Base-by-base conservation (phyloP, 495 filamentous ascomycete genomes). In the Usnea hakonensis region DNA sequence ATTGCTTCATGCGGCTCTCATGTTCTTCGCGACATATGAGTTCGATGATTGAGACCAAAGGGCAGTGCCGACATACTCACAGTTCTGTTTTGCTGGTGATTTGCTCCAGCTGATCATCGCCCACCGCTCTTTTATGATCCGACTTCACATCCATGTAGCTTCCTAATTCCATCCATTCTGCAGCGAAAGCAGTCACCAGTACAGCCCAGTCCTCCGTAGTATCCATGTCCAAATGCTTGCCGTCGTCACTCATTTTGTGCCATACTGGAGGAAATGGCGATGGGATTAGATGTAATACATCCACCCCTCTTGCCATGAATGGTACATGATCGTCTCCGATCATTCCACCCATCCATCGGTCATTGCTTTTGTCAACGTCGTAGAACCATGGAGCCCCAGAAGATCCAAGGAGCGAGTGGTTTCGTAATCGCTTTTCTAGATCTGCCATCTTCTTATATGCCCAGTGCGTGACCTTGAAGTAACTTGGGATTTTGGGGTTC, bases 131-230 rank as follows among this genome's bases (percentile, higher is more conserved):
- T 16, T 59, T 57, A 7, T 64, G n/a, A 3, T 60, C 60, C 7
- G 41, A n/a, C 32, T 65, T 41, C n/a, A 26, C 32, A n/a, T 61
- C 73, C 36, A 92, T 75, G 55, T 81, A 85, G 3, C 85, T 87
- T 62, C 94, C 91, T 64, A 96, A 69, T 61, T 95, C 94, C 85
- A 98, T 84, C 90, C 91, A 97, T 73, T 96, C 94, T 0, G 86
- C 89, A 46, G 87, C 83, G 80, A 97, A 98, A 5, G 85, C 91
- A 8, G 88, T 87, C 35, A 90, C 72, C 21, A 98, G 83, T 65
- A 80, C 81, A 54, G 87, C 82, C 94, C 94, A 98, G 70, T 98
- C 94, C 70, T 90, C 82, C 37, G 92, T 85, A 0, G 90, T 95
- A 16, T 84, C 79, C 67, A 87, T 73, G 74, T 98, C 91, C 54